Percentiles rank a stretch among this genome's conserved stretches.
phyloP scores from a whole-genome alignment of 306 rosid species.

The Cucurbita pepo region DNA sequence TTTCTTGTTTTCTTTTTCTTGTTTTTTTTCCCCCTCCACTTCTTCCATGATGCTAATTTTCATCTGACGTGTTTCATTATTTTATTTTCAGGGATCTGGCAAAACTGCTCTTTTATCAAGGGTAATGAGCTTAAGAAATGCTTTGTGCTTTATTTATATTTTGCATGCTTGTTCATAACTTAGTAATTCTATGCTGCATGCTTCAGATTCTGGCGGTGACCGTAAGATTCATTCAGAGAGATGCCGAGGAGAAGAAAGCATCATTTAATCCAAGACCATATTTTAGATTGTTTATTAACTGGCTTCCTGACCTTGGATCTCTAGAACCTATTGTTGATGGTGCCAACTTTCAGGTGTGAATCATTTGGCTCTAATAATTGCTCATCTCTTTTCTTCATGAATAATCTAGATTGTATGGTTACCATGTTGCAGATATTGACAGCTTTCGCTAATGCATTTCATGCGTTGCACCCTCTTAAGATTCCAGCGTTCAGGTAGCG shows the following conservation, averaged over 20 bases:
- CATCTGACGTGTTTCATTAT: background rate
- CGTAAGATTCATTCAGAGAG: slow-evolving; percentile 57
- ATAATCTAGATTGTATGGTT: slow-evolving; percentile 8
- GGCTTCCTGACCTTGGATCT: slow-evolving; percentile 86
- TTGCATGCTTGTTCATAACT: background rate
- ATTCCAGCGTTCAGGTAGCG: slow-evolving; percentile 86
- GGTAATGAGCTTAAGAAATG: slow-evolving; percentile 28
- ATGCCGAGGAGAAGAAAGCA: slow-evolving; percentile 80
- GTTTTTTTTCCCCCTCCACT: background rate
- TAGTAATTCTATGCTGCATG: slow-evolving; percentile 10
- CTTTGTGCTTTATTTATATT: background rate
- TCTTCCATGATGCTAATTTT: background rate
- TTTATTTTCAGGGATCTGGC: slow-evolving; percentile 58
- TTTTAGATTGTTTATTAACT: slow-evolving; percentile 80
- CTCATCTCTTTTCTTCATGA: background rate
- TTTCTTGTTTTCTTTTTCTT: too few relatives aligned
- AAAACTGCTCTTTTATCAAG: slow-evolving; percentile 53
- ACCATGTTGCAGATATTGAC: slow-evolving; percentile 57
- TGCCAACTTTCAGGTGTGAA: slow-evolving; percentile 77
- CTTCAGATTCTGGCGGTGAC: slow-evolving; percentile 70
- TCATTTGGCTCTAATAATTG: slow-evolving; percentile 4
- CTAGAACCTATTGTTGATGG: slow-evolving; percentile 76
- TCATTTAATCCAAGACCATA: slow-evolving; percentile 78
- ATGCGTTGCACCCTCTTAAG: slow-evolving; percentile 86
- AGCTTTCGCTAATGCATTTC: slow-evolving; percentile 72